Evolutionary conservation across 2,329 filamentous ascomycete genomes (phyloP).

Genomic region (Clarireedia paspali): DNA sequence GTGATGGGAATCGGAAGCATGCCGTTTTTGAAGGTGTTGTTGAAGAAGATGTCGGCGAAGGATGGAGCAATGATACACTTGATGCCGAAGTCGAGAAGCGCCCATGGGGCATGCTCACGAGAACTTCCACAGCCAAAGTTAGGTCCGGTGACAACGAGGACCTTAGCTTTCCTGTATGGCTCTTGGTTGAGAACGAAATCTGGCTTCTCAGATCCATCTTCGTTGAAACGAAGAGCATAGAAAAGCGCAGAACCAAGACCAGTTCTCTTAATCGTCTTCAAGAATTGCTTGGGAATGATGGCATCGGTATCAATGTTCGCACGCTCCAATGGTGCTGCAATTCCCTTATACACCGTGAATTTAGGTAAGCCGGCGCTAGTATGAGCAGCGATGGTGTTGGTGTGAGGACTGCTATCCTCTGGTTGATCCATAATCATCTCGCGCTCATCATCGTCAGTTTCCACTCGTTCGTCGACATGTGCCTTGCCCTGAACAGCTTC

Average conservation of each 20-base stretch:
- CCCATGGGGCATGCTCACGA: conserved; percentile 95
- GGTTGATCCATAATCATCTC: conserved; percentile 50
- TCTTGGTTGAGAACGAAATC: conserved; percentile 87
- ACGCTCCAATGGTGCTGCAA: conserved; percentile 79
- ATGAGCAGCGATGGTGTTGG: conserved; percentile 50
- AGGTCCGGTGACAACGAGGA: conserved; percentile 80
- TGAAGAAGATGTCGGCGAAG: conserved; percentile 95
- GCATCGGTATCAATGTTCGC: conserved; percentile 97
- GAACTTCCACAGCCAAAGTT: conserved; percentile 95
- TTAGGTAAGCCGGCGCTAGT: conserved; percentile 52
- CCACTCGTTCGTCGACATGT: conserved; percentile 45
- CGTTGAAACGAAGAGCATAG: conserved; percentile 71
- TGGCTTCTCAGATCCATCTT: conserved; percentile 65
- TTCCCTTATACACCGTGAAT: conserved; percentile 77
- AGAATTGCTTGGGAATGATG: conserved; percentile 98
- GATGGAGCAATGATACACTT: conserved; percentile 86
- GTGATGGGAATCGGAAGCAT: conserved; percentile 83
- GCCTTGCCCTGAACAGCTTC: conserved; percentile 2
- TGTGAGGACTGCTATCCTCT: conserved; percentile 56
- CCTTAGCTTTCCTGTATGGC: conserved; percentile 76
- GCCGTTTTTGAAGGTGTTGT: conserved; percentile 99
- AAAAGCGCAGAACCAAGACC: conserved; percentile 86
- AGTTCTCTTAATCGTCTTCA: conserved; percentile 98
- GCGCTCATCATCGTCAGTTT: conserved; percentile 43
- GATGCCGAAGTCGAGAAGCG: conserved; percentile 92